Base-by-base conservation (phyloP, 768 basidiomycete species). In the Cyclocybe cylindracea region DNA sequence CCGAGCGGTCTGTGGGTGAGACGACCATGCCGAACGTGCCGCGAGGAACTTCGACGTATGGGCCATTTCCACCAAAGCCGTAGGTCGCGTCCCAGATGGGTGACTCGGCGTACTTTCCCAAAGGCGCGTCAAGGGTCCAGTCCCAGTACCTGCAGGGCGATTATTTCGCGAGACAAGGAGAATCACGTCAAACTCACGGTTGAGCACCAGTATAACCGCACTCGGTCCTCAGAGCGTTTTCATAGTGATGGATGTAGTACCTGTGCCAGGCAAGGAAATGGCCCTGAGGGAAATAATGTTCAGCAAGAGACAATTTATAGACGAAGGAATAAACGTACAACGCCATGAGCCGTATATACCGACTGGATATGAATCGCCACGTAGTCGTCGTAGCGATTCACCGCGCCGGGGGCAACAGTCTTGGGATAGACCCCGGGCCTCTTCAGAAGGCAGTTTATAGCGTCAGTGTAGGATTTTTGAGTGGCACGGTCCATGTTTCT, bases 251-350 rank as follows among this genome's bases (percentile, higher is more conserved):
- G 3, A 51, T 52, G 43, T 57, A 60, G 44, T 58, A 61, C 3
- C 64, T 52, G 40, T 67, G 66, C 64, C 64, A 67, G 7, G 66
- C 57, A 11, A 62, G 51, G 49, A 67, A 67, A 33, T 67, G 61
- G 2, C 64, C 62, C 61, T 65, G 39, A 24, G 35, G 5, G 24
- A 5, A 3, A 24, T 24, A 10, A 35, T 40, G 9, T 7, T 19
- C 18, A 33, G 29, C n/a, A 42, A 16, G 24, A 4, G 29, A 35
- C 7, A 14, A 13, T 7, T 4, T 10, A 7, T 14, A 7, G 10
- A 31, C 31, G 3, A 19, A n/a, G 24, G 10, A 10, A 40, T 6
- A 33, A 14, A 49, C 62, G 33, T 53, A 64, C 66, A 24, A 67
- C 65, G 13, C 44, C 59, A 49, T 66, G 63, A 43, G 65, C 57